Conservation (phyloP, 108 stramenopile species). For the Stephanodiscus triporus region DNA sequence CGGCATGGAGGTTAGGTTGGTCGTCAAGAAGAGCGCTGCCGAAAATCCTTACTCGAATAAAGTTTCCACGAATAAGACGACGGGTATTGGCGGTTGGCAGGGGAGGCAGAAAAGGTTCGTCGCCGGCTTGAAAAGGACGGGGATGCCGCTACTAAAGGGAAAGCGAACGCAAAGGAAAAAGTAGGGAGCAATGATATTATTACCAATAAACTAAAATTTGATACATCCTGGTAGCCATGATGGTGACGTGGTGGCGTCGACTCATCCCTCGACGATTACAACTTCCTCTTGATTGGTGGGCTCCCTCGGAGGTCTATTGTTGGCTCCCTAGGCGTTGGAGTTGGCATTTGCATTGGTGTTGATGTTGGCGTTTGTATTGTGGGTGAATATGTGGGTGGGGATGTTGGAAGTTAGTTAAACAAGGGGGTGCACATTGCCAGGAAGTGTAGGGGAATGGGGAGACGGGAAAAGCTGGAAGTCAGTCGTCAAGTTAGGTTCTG, state of each 20-base stretch:
- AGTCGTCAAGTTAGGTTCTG: not conserved
- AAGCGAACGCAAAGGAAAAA: slow-evolving; percentile 12
- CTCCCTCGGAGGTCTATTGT: no score
- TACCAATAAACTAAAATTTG: no score
- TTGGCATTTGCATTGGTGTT: no score
- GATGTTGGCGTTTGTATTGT: no score
- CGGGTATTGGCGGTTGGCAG: slow-evolving; percentile 73
- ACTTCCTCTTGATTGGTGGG: no score
- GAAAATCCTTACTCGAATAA: slow-evolving; percentile 71
- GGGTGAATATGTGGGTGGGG: no score
- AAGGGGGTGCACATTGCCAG: no score
- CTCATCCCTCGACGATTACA: no score
- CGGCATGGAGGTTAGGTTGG: slow-evolving; percentile 84
- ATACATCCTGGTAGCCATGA: no score
- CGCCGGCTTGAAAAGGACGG: slow-evolving; percentile 48
- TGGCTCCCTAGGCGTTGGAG: no score
- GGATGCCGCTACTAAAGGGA: slow-evolving; percentile 27
- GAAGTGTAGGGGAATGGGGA: not conserved
- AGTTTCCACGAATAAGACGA: slow-evolving; percentile 43
- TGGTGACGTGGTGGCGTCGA: no score
- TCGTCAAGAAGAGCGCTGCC: slow-evolving; percentile 72
- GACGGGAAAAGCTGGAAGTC: not conserved
- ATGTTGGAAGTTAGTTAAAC: no score
- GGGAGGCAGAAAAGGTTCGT: slow-evolving; percentile 63
- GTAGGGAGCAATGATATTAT: not conserved